These are phyloP conservation scores for Anthostomella pinea DNA, from an alignment of 2,329 filamentous ascomycete species.

Conservation along the genomic window DNA sequence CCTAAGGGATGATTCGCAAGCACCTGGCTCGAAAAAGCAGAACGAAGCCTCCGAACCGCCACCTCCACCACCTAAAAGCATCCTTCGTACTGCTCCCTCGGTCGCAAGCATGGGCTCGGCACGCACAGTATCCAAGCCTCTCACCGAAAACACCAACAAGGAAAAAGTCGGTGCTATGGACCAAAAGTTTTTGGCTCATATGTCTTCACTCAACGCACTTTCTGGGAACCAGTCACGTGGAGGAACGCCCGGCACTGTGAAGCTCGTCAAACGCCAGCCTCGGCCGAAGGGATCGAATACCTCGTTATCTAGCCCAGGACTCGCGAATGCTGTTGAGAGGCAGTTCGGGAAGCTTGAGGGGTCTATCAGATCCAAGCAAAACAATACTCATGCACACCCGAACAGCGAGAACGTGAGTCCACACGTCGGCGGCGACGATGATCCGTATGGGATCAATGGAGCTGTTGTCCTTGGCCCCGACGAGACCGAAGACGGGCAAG, in stretches of 20 bases:
- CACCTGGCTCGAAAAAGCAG: constrained; percentile 8
- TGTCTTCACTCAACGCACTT: constrained; percentile 17
- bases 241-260: constrained; percentile 13
- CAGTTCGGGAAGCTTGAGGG: constrained; percentile 13
- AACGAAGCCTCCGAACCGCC: constrained; percentile 11
- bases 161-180: constrained; percentile 6
- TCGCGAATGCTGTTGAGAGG: constrained; percentile 13
- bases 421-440: constrained; percentile 4
- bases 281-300: constrained; percentile 6
- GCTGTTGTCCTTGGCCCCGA: constrained; percentile 15
- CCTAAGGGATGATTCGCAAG: background rate
- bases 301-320: constrained; percentile 13
- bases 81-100: constrained; percentile 15
- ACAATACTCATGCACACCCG: constrained; percentile 1
- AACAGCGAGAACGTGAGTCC: constrained; percentile 28
- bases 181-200: constrained; percentile 13
- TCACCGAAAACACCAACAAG: constrained; percentile 4
- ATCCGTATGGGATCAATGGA: constrained; percentile 19
- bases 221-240: constrained; percentile 9
- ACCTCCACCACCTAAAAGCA: constrained; percentile 5
- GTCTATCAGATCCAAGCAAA: constrained; percentile 11
- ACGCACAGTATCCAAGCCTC: constrained; percentile 1
- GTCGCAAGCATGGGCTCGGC: constrained; percentile 7
- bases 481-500: constrained; percentile 25
- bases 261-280: constrained; percentile 14